Base-by-base conservation (phyloP, 2,329 filamentous ascomycete species). In the Exutisphaerella laricina region DNA sequence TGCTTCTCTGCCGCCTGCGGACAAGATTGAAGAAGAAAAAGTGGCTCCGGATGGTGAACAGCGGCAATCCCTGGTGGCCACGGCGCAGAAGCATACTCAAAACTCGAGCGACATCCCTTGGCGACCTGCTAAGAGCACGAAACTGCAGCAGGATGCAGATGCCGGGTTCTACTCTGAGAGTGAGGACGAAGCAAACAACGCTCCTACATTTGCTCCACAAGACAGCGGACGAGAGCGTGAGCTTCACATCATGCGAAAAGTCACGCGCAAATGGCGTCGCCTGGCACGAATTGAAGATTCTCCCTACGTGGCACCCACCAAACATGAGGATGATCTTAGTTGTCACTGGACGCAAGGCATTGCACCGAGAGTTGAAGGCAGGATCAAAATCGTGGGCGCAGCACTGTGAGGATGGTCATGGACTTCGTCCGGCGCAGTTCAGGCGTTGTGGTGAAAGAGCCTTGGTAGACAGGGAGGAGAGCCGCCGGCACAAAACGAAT, bases 301-400 rank as follows among this genome's bases (percentile, higher is more conserved):
- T 26, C 62, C 70, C 7, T 60, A 58, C 4, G 61, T 69, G 41
- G 72, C 75, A 12, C 73, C 85, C 46, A 31, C 23, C 17, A 71
- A 74, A 44, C 71, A 79, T 38, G 74, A 69, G 1, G 79, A 80
- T 47, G 75, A 80, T 38, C 79, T 84, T 22, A 68, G 68, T 26
- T 73, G 76, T 2, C 75, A 82, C 51, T 94, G 88, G 87, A 90
- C 86, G 6, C 79, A 77, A 50, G 83, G 85, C 1, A 89, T 94
- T 62, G 79, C 82, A 42, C 88, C 88, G 1, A 75, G 76, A 43
- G 48, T 90, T 6, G 88, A 94, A 61, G 87, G 86, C 1, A 76
- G 88, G 35, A 94, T 94, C 44, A 53, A 45, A 38, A 60, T 61
- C 21, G 30, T 58, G 10, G 50, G 50, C 21, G 41, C 16, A 14